phyloP scores from a whole-genome alignment of 306 rosid genomes.

The Malus orientalis region DNA sequence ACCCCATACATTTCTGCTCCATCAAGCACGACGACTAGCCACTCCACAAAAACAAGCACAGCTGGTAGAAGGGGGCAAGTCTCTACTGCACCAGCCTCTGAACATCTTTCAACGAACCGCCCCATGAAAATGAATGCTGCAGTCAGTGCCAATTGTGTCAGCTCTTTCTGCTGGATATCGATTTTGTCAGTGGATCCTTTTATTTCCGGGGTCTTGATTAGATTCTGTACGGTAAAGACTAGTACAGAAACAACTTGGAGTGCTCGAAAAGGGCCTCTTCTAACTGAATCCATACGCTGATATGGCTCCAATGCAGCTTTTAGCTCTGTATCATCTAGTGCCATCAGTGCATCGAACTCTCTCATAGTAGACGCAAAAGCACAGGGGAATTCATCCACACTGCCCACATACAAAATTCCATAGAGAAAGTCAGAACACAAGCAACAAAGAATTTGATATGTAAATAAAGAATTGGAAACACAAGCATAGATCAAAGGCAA shows the following conservation, averaged over 20 bases:
- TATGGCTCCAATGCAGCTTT: constrained; percentile 60
- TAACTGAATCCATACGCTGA: constrained; percentile 49
- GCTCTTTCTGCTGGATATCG: constrained; percentile 22
- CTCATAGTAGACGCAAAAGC: constrained; percentile 50
- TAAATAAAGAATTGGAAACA: not conserved
- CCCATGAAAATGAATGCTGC: constrained; percentile 69
- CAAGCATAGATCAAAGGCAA: not conserved
- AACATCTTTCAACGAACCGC: constrained; percentile 64
- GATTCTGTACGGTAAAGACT: constrained; percentile 52
- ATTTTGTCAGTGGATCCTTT: constrained; percentile 30
- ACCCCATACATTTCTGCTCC: constrained; percentile 27
- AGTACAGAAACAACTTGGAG: constrained; percentile 59
- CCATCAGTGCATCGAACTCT: constrained; percentile 65
- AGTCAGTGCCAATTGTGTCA: constrained; percentile 52
- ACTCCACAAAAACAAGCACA: constrained; percentile 75
- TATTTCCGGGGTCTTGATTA: constrained; percentile 23
- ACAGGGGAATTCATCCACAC: constrained; percentile 59
- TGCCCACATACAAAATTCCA: constrained; percentile 24
- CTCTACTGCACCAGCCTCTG: constrained; percentile 29
- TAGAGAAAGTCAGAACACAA: constrained; percentile 12
- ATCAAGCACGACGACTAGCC: constrained; percentile 46
- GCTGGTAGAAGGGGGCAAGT: constrained; percentile 72
- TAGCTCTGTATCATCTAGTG: constrained; percentile 51
- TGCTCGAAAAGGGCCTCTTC: constrained; percentile 79
- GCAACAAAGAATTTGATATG: not conserved